Conservation (phyloP, 1,284 basidiomycete species). For the Gymnopus androsaceus region DNA sequence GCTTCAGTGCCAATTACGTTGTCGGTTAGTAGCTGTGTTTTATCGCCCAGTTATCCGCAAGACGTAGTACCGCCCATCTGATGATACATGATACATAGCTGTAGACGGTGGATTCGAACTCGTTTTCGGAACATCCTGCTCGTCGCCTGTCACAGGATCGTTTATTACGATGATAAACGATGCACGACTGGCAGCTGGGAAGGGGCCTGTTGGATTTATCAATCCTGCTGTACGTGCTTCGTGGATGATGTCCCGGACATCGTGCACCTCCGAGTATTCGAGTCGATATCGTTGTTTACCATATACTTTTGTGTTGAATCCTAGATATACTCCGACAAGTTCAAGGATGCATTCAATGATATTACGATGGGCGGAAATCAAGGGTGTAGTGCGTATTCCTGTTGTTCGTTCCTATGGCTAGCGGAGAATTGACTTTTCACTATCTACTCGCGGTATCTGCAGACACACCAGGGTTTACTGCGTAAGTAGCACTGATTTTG, state of each 20-base stretch:
- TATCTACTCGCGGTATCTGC: background rate
- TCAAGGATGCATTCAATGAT: conserved; percentile 46
- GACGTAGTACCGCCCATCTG: no score
- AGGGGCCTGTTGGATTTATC: conserved; percentile 42
- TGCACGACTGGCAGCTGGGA: conserved; percentile 40
- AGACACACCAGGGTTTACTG: conserved; percentile 35
- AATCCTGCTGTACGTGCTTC: conserved; percentile 41
- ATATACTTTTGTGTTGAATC: no score
- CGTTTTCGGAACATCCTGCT: conserved; percentile 39
- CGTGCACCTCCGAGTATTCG: no score
- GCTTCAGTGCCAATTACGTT: conserved; percentile 45
- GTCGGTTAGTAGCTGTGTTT: conserved; percentile 24
- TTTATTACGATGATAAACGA: conserved; percentile 52
- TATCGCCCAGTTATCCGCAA: no score
- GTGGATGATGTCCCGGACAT: no score
- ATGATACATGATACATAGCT: conserved; percentile 20
- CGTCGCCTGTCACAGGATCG: conserved; percentile 42
- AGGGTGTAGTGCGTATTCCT: conserved; percentile 42
- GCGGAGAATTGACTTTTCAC: no score
- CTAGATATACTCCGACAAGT: conserved; percentile 41
- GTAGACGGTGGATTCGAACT: conserved; percentile 37
- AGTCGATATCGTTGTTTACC: no score
- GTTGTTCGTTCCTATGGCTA: no score
- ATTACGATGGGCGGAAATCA: conserved; percentile 49
- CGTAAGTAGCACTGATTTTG: conserved; percentile 31